Evolutionary conservation across 345 rosid species (phyloP), one percentile per base, ranked within the genome.

Genomic region (Eutrema yunnanense): DNA sequence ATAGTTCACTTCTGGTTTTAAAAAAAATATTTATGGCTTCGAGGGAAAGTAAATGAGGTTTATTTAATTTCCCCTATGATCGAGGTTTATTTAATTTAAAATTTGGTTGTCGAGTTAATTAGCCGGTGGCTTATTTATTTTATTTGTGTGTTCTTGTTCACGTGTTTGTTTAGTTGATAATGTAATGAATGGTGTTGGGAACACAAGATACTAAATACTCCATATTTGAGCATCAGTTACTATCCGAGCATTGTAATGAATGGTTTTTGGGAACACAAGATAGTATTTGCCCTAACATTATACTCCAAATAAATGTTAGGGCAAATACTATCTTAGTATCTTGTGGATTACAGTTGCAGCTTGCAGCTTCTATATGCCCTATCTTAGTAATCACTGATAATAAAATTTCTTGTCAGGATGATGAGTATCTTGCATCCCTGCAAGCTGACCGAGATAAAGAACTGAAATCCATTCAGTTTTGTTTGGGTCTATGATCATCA

Each of bases 361-460:
- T n/a, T n/a, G n/a, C n/a, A n/a, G n/a, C n/a, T n/a, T n/a, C n/a
- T n/a, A n/a, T n/a, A n/a, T n/a, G n/a, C n/a, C n/a, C n/a, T n/a
- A n/a, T n/a, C n/a, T n/a, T n/a, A n/a, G n/a, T n/a, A n/a, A n/a
- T n/a, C n/a, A n/a, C n/a, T n/a, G 42, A 58, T 57, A 5, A 11
- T 64, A 26, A 37, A 12, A 52, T 54, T 53, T 16, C 16, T 49
- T 46, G 75, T 48, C 85, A 96, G 99, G 98, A 96, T 71, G 98
- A 92, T 78, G 99, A 92, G 73, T 96, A 92, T 84, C 87, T 87
- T 76, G 98, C 96, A 29, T 81, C 99, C 52, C 78, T 96, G 78
- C 96, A 92, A 82, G 99, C 98, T 76, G 99, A 96, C 82, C 80
- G 86, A 81, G 98, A 96, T 78, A 92, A 90, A 73, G 96, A 93